These are phyloP conservation scores for Diaporthe capsici DNA, from an alignment of 2,329 filamentous ascomycete genomes.

Conservation along the genomic window DNA sequence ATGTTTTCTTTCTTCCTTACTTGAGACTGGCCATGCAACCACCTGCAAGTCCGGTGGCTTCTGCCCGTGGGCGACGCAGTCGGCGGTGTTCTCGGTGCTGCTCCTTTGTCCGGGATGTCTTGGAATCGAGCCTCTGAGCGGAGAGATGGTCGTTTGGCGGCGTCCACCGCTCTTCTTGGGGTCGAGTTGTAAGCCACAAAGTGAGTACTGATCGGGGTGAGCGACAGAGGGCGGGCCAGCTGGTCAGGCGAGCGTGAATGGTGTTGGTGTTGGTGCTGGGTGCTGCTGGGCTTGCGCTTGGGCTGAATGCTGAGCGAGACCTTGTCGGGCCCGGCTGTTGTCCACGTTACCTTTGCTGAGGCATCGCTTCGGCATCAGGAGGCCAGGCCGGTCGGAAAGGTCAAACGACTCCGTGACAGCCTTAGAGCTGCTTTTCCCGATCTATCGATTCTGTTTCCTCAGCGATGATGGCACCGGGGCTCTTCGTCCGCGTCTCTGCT, in stretches of 20 bases:
- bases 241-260: slow-evolving; percentile 37
- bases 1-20: slow-evolving; percentile 55
- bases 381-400: slow-evolving; percentile 40
- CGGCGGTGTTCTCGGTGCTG: slow-evolving; percentile 58
- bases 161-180: slow-evolving; percentile 64
- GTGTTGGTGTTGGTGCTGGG: slow-evolving; percentile 41
- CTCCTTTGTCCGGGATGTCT: slow-evolving; percentile 64
- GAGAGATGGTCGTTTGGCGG: slow-evolving; percentile 61
- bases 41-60: slow-evolving; percentile 54
- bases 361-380: slow-evolving; percentile 42
- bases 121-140: slow-evolving; percentile 62
- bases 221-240: slow-evolving; percentile 40
- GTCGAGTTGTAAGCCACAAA: slow-evolving; percentile 57
- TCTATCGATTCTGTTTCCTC: slow-evolving; percentile 32
- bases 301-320: slow-evolving; percentile 37
- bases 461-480: slow-evolving; percentile 20
- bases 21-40: slow-evolving; percentile 56
- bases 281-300: slow-evolving; percentile 32
- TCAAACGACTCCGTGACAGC: slow-evolving; percentile 46
- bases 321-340: slow-evolving; percentile 32
- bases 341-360: slow-evolving; percentile 43
- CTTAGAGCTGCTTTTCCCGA: slow-evolving; percentile 30
- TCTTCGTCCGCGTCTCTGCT: slow-evolving; percentile 17
- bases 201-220: slow-evolving; percentile 55
- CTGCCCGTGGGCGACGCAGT: slow-evolving; percentile 47